phyloP scores from a whole-genome alignment of 768 basidiomycete species.

The Trichaptum fuscoviolaceum region DNA sequence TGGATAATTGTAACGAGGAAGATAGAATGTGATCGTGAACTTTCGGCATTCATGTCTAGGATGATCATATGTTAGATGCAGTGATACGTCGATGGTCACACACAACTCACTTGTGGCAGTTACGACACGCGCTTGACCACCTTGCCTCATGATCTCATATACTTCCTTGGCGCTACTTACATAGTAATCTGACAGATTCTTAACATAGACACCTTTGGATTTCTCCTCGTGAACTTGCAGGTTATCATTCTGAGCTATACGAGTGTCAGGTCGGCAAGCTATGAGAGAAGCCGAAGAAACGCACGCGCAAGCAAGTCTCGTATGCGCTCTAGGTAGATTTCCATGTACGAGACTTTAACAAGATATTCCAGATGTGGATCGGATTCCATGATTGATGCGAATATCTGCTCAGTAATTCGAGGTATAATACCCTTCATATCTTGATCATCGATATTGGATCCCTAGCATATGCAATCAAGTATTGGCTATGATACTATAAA shows the following conservation, averaged over 20 bases:
- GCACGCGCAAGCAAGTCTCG: constrained; percentile 91
- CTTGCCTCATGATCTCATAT: constrained; percentile 98
- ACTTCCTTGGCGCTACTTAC: constrained; percentile 94
- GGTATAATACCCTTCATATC: constrained; percentile 96
- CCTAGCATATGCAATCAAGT: constrained; percentile 42
- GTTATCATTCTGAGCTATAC: constrained; percentile 91
- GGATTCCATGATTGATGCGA: constrained; percentile 94
- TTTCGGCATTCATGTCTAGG: constrained; percentile 98
- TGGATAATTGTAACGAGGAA: constrained; percentile 98
- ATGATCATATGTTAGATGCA: constrained; percentile 2
- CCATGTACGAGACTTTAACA: constrained; percentile 99
- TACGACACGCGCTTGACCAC: constrained; percentile 84
- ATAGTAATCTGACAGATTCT: constrained; percentile 96
- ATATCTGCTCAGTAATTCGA: constrained; percentile 98
- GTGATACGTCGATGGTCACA: not conserved
- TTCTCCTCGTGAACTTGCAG: constrained; percentile 99
- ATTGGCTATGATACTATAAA: not conserved
- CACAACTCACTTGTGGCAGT: constrained; percentile 81
- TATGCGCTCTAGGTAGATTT: constrained; percentile 96
- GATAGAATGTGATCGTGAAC: constrained; percentile 97
- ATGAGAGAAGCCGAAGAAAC: constrained; percentile 29
- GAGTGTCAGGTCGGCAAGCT: not conserved
- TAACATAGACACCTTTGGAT: constrained; percentile 94
- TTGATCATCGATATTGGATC: constrained; percentile 93
- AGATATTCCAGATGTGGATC: constrained; percentile 95